Conservation (phyloP, 2,329 filamentous ascomycete species). For the Colletotrichum melonis region DNA sequence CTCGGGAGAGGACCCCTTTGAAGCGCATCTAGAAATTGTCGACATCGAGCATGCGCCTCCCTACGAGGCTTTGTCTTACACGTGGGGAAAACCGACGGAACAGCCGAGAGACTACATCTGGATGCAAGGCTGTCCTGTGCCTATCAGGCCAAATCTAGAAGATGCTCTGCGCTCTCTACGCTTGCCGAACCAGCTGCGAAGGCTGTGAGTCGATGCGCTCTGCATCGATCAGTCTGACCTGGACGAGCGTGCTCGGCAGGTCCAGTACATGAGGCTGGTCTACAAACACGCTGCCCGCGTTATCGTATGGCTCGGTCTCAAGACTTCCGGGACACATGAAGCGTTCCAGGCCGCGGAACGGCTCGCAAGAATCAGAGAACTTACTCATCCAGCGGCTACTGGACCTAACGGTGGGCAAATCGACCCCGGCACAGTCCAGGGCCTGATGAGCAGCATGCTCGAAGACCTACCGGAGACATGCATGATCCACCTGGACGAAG, state of each 20-base stretch:
- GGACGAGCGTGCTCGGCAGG: conserved; percentile 23
- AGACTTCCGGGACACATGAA: conserved; percentile 18
- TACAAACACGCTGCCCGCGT: conserved; percentile 25
- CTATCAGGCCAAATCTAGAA: conserved; percentile 29
- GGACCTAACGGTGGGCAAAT: neutral
- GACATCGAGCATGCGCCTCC: conserved; percentile 25
- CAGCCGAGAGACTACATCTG: conserved; percentile 29
- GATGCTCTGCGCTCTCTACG: conserved; percentile 23
- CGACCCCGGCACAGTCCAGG: neutral
- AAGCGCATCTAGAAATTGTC: conserved; percentile 26
- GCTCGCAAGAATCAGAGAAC: conserved; percentile 23
- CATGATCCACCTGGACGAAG: conserved; percentile 14
- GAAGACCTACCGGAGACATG: conserved; percentile 17
- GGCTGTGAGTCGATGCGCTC: conserved; percentile 41
- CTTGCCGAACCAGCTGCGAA: conserved; percentile 8
- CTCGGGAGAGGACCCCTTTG: conserved; percentile 30
- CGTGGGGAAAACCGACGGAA: conserved; percentile 31
- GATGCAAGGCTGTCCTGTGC: conserved; percentile 16
- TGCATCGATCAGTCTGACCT: conserved; percentile 40
- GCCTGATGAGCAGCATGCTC: conserved; percentile 12
- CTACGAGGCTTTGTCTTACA: conserved; percentile 37
- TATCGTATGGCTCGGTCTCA: conserved; percentile 24
- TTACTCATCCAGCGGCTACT: neutral
- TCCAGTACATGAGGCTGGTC: conserved; percentile 32
- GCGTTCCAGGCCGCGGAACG: conserved; percentile 23